Evolutionary conservation across 805 yeast genomes (phyloP).

Genomic region (Nakazawaea wyomingensis): DNA sequence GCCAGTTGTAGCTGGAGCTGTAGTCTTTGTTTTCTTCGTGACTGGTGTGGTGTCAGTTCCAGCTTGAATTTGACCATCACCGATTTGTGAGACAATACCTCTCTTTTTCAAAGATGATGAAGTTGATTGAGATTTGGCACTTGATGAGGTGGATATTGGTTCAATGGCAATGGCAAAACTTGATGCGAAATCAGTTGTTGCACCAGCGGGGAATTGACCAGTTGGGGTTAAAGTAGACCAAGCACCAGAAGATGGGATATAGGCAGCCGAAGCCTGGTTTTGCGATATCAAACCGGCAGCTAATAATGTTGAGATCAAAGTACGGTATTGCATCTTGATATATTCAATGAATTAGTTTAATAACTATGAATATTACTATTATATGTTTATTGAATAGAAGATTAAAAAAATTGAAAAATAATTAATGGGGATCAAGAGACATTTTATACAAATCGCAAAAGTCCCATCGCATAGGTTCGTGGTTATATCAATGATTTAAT

Average conservation of each 20-base stretch:
- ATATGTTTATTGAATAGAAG: too few relatives aligned
- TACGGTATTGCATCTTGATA: slow-evolving; percentile 5
- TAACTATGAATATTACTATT: background rate
- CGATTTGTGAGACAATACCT: slow-evolving; percentile 45
- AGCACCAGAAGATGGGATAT: slow-evolving; percentile 43
- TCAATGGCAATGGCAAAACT: slow-evolving; percentile 67
- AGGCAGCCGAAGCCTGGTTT: slow-evolving; percentile 37
- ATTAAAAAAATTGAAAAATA: background rate
- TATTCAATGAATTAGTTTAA: background rate
- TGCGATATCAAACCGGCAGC: slow-evolving; percentile 30
- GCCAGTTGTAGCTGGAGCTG: slow-evolving; percentile 25
- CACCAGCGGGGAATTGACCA: slow-evolving; percentile 44
- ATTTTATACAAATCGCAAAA: too few relatives aligned
- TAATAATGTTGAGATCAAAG: background rate
- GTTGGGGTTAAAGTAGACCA: slow-evolving; percentile 66
- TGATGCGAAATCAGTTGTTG: slow-evolving; percentile 47
- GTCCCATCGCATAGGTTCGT: too few relatives aligned
- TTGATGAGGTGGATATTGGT: slow-evolving; percentile 30
- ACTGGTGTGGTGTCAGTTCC: slow-evolving; percentile 22
- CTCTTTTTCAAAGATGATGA: slow-evolving; percentile 22
- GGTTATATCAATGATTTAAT: too few relatives aligned
- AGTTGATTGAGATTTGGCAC: slow-evolving; percentile 24
- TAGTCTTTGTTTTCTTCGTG: slow-evolving; percentile 18
- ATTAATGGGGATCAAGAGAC: too few relatives aligned
- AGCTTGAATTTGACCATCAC: slow-evolving; percentile 59